phyloP scores from a whole-genome alignment of 306 rosid species.

The Inga oerstediana region DNA sequence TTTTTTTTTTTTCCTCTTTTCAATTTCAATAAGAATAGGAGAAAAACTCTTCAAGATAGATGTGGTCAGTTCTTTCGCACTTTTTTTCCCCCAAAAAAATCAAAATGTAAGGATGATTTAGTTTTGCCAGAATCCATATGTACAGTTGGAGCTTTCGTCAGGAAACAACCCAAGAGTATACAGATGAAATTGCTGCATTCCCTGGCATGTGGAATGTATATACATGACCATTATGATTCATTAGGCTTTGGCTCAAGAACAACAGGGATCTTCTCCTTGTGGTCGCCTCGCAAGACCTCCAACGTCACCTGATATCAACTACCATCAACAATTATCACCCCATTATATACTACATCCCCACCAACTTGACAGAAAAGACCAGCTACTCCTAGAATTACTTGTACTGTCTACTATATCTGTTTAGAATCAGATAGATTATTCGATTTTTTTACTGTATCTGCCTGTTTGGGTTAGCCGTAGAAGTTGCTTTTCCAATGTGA shows the following conservation, averaged over 20 bases:
- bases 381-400: neutral
- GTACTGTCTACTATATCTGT: neutral
- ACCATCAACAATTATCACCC: conserved; percentile 6
- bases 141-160: conserved; percentile 32
- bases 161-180: conserved; percentile 37
- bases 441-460: too few species aligned
- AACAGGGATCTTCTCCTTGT: conserved; percentile 91
- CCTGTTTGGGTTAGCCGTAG: too few species aligned
- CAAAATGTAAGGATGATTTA: neutral
- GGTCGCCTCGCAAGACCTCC: conserved; percentile 96
- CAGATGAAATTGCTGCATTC: conserved; percentile 35
- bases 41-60: neutral
- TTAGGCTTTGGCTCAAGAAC: conserved; percentile 88
- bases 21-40: too few species aligned
- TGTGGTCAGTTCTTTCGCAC: neutral
- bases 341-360: neutral
- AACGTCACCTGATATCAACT: conserved; percentile 64
- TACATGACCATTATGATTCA: conserved; percentile 58
- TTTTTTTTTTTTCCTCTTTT: too few species aligned
- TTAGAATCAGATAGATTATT: neutral
- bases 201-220: conserved; percentile 33
- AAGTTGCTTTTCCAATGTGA: too few species aligned
- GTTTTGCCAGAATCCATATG: conserved; percentile 29
- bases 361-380: neutral
- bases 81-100: neutral